These are phyloP conservation scores for Venturia pyrina DNA, from an alignment of 2,329 filamentous ascomycete species.

Conservation along the genomic window DNA sequence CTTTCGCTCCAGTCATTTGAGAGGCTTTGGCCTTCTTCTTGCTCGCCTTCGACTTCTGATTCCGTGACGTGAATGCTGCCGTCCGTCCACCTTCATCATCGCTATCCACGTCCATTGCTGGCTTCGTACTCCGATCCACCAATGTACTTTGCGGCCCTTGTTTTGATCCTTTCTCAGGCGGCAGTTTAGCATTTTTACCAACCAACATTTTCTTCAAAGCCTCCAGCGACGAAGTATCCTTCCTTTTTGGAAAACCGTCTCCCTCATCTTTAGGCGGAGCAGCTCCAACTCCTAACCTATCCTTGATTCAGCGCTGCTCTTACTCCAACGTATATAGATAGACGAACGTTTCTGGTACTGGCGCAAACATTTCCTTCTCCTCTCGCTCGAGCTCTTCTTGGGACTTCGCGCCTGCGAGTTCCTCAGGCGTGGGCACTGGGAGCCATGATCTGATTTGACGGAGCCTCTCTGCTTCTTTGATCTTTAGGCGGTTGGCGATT, in stretches of 20 bases:
- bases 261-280: slow-evolving; percentile 19
- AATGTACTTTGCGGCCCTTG: not conserved
- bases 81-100: slow-evolving; percentile 15
- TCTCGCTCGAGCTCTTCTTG: slow-evolving; percentile 38
- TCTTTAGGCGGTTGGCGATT: slow-evolving; percentile 43
- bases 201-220: slow-evolving; percentile 31
- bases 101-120: not conserved
- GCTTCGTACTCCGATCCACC: slow-evolving; percentile 21
- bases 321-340: not conserved
- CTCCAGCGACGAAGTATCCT: slow-evolving; percentile 18
- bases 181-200: slow-evolving; percentile 22
- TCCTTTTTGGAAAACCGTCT: slow-evolving; percentile 15
- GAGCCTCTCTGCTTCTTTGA: slow-evolving; percentile 44
- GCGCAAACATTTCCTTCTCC: slow-evolving; percentile 44
- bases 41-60: not conserved
- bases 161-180: not conserved
- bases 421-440: slow-evolving; percentile 34
- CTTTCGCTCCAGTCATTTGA: not conserved
- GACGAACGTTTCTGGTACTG: slow-evolving; percentile 43
- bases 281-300: slow-evolving; percentile 30
- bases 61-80: slow-evolving; percentile 16
- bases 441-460: slow-evolving; percentile 48
- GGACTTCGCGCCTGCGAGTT: slow-evolving; percentile 28
- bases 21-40: not conserved
- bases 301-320: not conserved